Conservation (phyloP, 2,329 filamentous ascomycete genomes). For the Penicillium sclerotiorum region DNA sequence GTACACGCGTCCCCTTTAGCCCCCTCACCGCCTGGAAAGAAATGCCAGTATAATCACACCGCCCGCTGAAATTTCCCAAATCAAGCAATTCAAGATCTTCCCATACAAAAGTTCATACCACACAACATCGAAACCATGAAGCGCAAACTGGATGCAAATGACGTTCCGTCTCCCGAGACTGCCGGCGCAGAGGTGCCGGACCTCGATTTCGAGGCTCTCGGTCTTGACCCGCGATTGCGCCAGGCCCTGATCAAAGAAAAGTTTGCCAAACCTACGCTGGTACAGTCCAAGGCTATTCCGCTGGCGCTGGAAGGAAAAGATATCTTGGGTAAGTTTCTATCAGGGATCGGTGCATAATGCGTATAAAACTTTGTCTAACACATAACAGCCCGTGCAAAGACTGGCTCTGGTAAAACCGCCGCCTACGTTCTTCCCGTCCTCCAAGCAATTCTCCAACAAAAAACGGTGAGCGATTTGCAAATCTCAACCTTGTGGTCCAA, state of each 20-base stretch:
- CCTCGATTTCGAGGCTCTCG: constrained; percentile 71
- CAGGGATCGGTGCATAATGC: too few relatives aligned
- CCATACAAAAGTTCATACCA: constrained; percentile 13
- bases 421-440: constrained; percentile 91
- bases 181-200: constrained; percentile 34
- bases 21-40: constrained; percentile 29
- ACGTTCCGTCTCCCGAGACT: constrained; percentile 46
- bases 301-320: constrained; percentile 84
- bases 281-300: constrained; percentile 86
- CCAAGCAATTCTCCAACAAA: constrained; percentile 78
- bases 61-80: constrained; percentile 39
- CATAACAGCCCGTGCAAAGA: constrained; percentile 76
- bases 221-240: constrained; percentile 80
- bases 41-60: constrained; percentile 33
- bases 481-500: neutral
- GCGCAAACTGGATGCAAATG: constrained; percentile 53
- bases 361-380: constrained; percentile 19
- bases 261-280: constrained; percentile 82
- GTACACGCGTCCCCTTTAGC: too few relatives aligned
- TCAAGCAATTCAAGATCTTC: constrained; percentile 11
- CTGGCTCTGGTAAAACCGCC: constrained; percentile 96
- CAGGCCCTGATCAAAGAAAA: constrained; percentile 83
- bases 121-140: constrained; percentile 49
- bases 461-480: constrained; percentile 55
- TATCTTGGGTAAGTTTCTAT: constrained; percentile 62